These are phyloP conservation scores for Thelonectria discophora DNA, from an alignment of 2,329 filamentous ascomycete species.

Conservation along the genomic window DNA sequence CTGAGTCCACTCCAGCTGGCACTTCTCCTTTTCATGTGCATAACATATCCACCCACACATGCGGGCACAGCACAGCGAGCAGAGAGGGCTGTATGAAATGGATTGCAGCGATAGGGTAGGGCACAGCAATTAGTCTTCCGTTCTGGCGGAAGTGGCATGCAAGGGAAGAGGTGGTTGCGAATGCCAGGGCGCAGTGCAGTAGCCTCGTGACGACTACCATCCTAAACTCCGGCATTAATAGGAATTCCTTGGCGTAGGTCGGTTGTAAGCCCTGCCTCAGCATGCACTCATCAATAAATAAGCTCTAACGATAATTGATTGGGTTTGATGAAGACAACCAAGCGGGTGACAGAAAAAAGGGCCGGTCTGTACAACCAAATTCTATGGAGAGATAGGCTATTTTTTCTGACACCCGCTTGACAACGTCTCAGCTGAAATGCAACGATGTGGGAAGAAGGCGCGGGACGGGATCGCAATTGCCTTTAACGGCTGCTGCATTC, in stretches of 20 bases:
- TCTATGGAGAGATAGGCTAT: too few relatives aligned
- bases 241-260: too few relatives aligned
- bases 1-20: not conserved
- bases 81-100: not conserved
- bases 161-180: not conserved
- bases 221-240: too few relatives aligned
- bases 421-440: not conserved
- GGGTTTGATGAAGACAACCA: not conserved
- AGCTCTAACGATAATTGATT: not conserved
- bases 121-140: not conserved
- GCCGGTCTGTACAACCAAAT: too few relatives aligned
- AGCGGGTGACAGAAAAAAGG: too few relatives aligned
- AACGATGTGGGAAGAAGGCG: not conserved
- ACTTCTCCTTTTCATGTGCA: conserved; percentile 11
- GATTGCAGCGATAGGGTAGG: not conserved
- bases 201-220: not conserved
- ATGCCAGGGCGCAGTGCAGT: conserved; percentile 10
- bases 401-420: too few relatives aligned
- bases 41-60: conserved; percentile 3
- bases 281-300: conserved; percentile 9
- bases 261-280: conserved; percentile 3
- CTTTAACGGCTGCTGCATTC: conserved; percentile 11
- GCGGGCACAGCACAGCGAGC: conserved; percentile 8
- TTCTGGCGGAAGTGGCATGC: conserved; percentile 4
- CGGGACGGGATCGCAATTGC: conserved; percentile 9